A percentile compares a stretch with the other conserved stretches of the same genome.
Conservation (phyloP, 116 monocot genomes). For the Phalaenopsis hybrid region DNA sequence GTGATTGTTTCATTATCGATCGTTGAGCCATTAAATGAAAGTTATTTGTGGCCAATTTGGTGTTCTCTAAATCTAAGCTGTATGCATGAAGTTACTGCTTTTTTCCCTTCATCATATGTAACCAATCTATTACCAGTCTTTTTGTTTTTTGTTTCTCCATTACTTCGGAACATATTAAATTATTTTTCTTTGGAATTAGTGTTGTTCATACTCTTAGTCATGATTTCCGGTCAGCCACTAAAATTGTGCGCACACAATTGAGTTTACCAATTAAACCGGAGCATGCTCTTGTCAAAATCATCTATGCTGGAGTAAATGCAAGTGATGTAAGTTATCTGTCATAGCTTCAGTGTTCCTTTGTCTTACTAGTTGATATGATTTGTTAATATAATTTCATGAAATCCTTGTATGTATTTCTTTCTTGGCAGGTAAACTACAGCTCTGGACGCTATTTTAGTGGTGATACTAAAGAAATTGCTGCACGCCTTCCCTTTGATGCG, state of each 20-base stretch:
- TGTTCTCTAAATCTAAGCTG: background rate
- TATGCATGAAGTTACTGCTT: background rate
- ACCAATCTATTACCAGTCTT: background rate
- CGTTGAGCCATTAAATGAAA: background rate
- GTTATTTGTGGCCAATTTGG: background rate
- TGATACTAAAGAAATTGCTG: conserved; percentile 34
- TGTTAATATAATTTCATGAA: background rate
- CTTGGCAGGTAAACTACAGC: conserved; percentile 84
- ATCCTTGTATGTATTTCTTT: conserved; percentile 4
- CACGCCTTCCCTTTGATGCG: conserved; percentile 84
- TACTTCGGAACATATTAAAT: background rate
- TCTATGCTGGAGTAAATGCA: conserved; percentile 98
- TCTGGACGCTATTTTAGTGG: conserved; percentile 88
- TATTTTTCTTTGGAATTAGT: conserved; percentile 30
- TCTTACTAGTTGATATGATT: background rate
- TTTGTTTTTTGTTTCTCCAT: background rate
- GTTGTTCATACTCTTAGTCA: conserved; percentile 76
- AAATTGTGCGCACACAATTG: conserved; percentile 45
- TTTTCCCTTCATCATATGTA: background rate
- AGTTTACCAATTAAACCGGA: conserved; percentile 59
- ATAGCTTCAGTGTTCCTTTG: background rate
- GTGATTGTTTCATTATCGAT: background rate
- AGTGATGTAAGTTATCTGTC: conserved; percentile 81
- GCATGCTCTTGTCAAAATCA: conserved; percentile 79
- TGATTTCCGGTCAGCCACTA: conserved; percentile 81